phyloP scores from a whole-genome alignment of 192 early-diverging fungal species.

The Borealophlyctis nickersoniae region DNA sequence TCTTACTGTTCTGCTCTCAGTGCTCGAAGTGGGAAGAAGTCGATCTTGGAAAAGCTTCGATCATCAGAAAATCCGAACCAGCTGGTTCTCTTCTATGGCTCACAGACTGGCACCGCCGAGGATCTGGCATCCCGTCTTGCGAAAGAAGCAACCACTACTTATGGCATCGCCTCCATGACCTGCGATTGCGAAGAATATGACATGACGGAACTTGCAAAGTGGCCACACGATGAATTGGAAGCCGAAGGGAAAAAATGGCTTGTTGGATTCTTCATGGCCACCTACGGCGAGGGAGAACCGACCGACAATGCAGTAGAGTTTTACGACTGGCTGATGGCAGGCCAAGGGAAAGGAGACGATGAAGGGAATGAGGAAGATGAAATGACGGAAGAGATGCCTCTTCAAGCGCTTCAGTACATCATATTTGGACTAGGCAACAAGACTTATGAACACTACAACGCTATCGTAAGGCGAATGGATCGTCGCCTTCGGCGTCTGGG shows the following conservation, averaged over 20 bases:
- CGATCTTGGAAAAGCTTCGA: constrained; percentile 36
- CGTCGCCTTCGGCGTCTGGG: constrained; percentile 67
- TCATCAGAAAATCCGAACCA: constrained; percentile 34
- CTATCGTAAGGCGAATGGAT: constrained; percentile 71
- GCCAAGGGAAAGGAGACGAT: constrained; percentile 68
- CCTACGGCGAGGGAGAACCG: constrained; percentile 96
- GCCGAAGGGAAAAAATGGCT: constrained; percentile 45
- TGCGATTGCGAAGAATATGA: constrained; percentile 92
- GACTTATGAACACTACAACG: constrained; percentile 90
- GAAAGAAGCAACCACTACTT: constrained; percentile 76
- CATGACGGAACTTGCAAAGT: constrained; percentile 72
- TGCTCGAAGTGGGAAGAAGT: constrained; percentile 35
- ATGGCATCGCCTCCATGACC: constrained; percentile 71
- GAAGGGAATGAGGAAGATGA: constrained; percentile 53
- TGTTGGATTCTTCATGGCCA: constrained; percentile 91
- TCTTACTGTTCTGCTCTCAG: constrained; percentile 4
- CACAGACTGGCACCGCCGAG: constrained; percentile 98
- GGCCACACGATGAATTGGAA: constrained; percentile 54
- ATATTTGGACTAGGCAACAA: constrained; percentile 86
- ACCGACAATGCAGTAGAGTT: constrained; percentile 97
- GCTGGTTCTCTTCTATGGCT: constrained; percentile 90
- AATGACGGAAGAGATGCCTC: constrained; percentile 37
- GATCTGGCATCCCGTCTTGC: constrained; percentile 90
- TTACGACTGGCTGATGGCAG: constrained; percentile 80
- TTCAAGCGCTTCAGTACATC: constrained; percentile 59